Conservation (phyloP, 208 protist species). For the Trypanosoma rangeli region DNA sequence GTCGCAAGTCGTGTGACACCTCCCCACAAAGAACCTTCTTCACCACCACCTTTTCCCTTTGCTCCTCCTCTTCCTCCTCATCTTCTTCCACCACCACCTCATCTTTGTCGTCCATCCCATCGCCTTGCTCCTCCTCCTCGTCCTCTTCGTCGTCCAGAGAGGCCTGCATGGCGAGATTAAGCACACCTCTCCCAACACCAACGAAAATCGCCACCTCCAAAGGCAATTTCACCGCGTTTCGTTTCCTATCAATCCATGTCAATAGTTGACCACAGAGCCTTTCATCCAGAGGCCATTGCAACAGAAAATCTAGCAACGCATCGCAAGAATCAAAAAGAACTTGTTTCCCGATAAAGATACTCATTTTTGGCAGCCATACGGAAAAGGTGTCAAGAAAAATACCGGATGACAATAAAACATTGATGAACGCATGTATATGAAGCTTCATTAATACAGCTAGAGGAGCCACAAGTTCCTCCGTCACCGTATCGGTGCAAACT, state of each 20-base stretch:
- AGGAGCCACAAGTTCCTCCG: conserved; percentile 51
- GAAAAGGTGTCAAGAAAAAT: conserved; percentile 40
- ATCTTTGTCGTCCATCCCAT: conserved; percentile 21
- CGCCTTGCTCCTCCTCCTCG: conserved; percentile 5
- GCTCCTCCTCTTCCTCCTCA: conserved; percentile 4
- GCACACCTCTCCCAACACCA: conserved; percentile 30
- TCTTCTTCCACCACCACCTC: conserved; percentile 20
- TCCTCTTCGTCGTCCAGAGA: conserved; percentile 6
- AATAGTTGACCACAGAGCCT: conserved; percentile 1
- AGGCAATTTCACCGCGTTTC: conserved; percentile 8
- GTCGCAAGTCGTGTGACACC: conserved; percentile 1
- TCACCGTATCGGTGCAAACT: conserved; percentile 47
- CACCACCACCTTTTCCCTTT: not conserved
- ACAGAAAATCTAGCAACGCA: conserved; percentile 41
- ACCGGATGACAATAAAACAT: conserved; percentile 32
- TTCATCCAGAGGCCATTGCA: conserved; percentile 21
- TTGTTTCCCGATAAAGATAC: conserved; percentile 27
- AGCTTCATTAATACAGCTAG: conserved; percentile 48
- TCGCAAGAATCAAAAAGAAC: conserved; percentile 38
- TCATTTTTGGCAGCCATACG: conserved; percentile 48
- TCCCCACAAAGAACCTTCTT: conserved; percentile 1
- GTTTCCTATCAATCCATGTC: conserved; percentile 6
- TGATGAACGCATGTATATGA: conserved; percentile 44
- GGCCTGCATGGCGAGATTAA: conserved; percentile 16
- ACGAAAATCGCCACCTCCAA: conserved; percentile 37